Base-by-base conservation (phyloP, 1,139 yeast species). In the Scheffersomyces quercinus region DNA sequence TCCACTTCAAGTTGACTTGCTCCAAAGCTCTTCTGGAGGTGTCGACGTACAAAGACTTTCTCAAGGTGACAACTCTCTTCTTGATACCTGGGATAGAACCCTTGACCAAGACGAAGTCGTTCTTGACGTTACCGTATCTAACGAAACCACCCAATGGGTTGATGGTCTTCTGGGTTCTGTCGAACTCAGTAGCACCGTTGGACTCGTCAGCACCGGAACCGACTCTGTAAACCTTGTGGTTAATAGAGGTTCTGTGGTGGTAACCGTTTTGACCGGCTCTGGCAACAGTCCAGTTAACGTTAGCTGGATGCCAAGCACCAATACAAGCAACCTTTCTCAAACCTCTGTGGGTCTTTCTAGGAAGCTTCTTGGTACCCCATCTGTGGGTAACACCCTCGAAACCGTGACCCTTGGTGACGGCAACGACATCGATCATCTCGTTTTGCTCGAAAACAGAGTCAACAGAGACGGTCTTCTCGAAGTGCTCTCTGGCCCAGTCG, bases 251-350 rank as follows among this genome's bases (percentile, higher is more conserved):
- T 88, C 99, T 91, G 95, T 90, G 97, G 82, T 93, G 99, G 96
- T 88, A 93, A 89, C 99, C 99, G 83, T 86, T 89, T 85, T 93
- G 99, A 93, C 99, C 99, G 68, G 99, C 97, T 82, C 99, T 90
- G 68, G 99, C 98, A 79, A 93, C 99, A 72, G 98, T 88, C 96
- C 96, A 93, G 80, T 85, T 82, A 73, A 93, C 99, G 83, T 93
- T 96, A 81, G 97, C 87, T 79, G 99, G 99, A 83, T 93, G 99
- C 99, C 99, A 93, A 73, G 99, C 97, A 86, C 99, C 99, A 72
- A 93, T 95, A 90, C 99, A 93, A 73, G 99, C 99, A 79, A 93
- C 99, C 90, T 95, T 95, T 86, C 99, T 90, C 75, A 91, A 85
- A 93, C 99, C 99, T 87, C 98, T 90, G 81, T 93, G 99, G 75